These are phyloP conservation scores for Rubia peregrina DNA, from an alignment of 305 asterid species.

Conservation along the genomic window DNA sequence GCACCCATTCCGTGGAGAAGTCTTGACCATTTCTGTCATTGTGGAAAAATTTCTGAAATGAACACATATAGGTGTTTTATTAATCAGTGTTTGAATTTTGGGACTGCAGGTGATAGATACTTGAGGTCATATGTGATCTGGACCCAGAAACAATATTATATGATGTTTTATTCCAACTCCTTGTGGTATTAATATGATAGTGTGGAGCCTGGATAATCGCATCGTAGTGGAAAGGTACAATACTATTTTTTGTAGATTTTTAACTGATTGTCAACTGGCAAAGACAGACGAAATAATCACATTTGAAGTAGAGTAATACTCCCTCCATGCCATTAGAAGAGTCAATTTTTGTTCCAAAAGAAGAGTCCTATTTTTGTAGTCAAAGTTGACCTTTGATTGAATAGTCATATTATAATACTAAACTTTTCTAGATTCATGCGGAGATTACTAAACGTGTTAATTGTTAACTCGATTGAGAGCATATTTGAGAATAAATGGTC, in stretches of 20 bases:
- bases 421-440: neutral
- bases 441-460: neutral
- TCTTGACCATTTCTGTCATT: too few relatives aligned
- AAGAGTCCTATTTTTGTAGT: neutral
- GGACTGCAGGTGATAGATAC: slow-evolving; percentile 61
- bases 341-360: neutral
- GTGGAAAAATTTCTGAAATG: neutral
- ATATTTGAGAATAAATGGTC: neutral
- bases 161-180: too few relatives aligned
- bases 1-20: too few relatives aligned
- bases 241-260: too few relatives aligned
- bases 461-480: neutral
- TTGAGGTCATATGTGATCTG: slow-evolving; percentile 63
- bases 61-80: neutral
- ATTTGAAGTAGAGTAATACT: too few relatives aligned
- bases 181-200: too few relatives aligned
- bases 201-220: too few relatives aligned
- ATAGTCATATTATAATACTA: neutral
- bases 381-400: too few relatives aligned
- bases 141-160: slow-evolving; percentile 58
- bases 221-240: too few relatives aligned
- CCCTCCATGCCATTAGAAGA: too few relatives aligned
- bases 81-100: neutral
- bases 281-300: too few relatives aligned
- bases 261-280: too few relatives aligned